Conservation (phyloP, 805 yeast species). For the Kockiozyma suomiensis region DNA sequence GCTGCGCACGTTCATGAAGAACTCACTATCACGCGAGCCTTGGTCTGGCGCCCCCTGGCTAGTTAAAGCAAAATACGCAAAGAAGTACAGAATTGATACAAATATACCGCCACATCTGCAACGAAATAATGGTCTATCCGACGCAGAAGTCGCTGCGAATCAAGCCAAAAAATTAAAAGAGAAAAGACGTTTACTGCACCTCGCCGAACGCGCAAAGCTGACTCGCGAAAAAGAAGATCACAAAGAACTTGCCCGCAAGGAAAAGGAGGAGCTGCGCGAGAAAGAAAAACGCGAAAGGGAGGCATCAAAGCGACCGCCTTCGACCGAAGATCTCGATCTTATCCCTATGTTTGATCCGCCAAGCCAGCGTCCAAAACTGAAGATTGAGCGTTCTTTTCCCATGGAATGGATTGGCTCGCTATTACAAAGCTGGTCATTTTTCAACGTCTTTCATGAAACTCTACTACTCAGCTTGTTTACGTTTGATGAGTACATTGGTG, state of each 20-base stretch:
- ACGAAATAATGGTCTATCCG: slow-evolving; percentile 25
- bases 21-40: slow-evolving; percentile 72
- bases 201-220: slow-evolving; percentile 16
- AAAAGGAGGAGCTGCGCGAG: slow-evolving; percentile 12
- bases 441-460: slow-evolving; percentile 69
- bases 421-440: slow-evolving; percentile 72
- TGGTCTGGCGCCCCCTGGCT: slow-evolving; percentile 97
- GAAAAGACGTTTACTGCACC: slow-evolving; percentile 10
- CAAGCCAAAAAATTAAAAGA: slow-evolving; percentile 24
- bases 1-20: slow-evolving; percentile 83
- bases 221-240: slow-evolving; percentile 1
- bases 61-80: slow-evolving; percentile 75
- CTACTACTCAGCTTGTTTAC: slow-evolving; percentile 71
- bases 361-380: slow-evolving; percentile 31
- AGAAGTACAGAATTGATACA: slow-evolving; percentile 59
- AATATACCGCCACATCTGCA: slow-evolving; percentile 38
- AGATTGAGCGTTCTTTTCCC: slow-evolving; percentile 25
- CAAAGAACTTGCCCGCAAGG: slow-evolving; percentile 17
- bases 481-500: slow-evolving; percentile 73
- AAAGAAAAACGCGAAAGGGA: slow-evolving; percentile 14
- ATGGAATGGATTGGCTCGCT: slow-evolving; percentile 35
- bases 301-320: slow-evolving; percentile 14
- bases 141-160: slow-evolving; percentile 24
- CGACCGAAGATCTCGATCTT: slow-evolving; percentile 36
- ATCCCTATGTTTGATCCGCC: slow-evolving; percentile 29